Evolutionary conservation across 768 basidiomycete genomes (phyloP), one percentile per base, ranked within the genome.

Genomic region (Xerocomus spinulosus): DNA sequence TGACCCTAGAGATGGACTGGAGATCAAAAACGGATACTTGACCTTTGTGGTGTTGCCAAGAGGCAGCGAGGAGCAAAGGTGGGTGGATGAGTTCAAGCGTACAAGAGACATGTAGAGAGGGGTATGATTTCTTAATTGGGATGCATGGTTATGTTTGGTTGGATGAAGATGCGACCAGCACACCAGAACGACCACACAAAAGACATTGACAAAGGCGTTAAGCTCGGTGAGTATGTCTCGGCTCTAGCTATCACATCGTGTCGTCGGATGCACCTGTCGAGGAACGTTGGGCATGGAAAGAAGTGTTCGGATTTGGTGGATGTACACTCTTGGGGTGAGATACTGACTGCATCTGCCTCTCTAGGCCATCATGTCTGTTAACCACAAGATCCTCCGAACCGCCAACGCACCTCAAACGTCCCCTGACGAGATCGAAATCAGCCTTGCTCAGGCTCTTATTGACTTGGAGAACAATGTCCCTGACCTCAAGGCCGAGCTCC

Each of bases 391-490:
- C 68, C 76, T 84, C 63, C 90, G 96, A 64, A 90, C 91, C 58
- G 96, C 96, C 68, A 97, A 97, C 67, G 95, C 96, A 49, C 94
- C 95, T 53, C 79, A 73, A 54, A 85, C 87, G 20, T 62, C 90
- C 54, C 92, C 95, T 52, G 88, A 92, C 71, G 93, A 93, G 70
- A 89, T 83, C 33, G 95, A 98, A 75, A 83, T 77, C 57, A 82
- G 71, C 62, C 87, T 99, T 68, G 95, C 91, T 43, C 95, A 98
- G 75, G 93, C 96, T 45, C 77, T 99, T 60, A 71, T 97, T 62
- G 96, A 99, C 80, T 83, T 99, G 66, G 95, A 98, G 74, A 91
- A 87, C 79, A 93, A 92, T 69, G 94, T 97, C 51, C 90, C 94
- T 53, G 96, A 99, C 73, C 86, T 99, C 76, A 99, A 97, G 84